Evolutionary conservation across 106 monocot genomes (phyloP).

Genomic region (Dendrobium huoshanense): DNA sequence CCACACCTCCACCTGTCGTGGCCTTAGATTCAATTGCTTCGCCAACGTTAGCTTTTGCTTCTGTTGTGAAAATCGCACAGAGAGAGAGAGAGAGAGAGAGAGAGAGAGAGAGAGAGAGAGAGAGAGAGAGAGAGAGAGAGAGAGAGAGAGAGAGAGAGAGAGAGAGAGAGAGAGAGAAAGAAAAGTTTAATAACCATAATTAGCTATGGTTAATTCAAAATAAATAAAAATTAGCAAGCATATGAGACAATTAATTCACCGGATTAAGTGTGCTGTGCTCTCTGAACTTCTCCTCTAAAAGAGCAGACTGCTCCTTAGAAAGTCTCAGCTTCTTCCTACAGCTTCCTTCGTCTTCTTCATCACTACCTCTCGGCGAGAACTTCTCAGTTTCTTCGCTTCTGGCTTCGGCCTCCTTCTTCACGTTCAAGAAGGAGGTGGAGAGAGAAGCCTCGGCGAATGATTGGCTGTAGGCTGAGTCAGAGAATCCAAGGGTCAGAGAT

Average conservation of each 20-base stretch:
- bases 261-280: conserved; percentile 38
- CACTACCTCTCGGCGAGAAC: not conserved
- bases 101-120: not conserved
- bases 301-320: conserved; percentile 30
- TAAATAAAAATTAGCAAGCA: not conserved
- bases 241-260: not conserved
- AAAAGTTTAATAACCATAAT: not conserved
- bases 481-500: conserved; percentile 6
- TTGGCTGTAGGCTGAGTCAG: not conserved
- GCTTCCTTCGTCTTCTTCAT: conserved; percentile 17
- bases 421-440: not conserved
- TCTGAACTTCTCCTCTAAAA: conserved; percentile 30
- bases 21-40: conserved; percentile 16
- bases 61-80: conserved; percentile 7
- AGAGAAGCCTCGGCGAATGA: conserved; percentile 2
- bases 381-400: conserved; percentile 10
- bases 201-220: no score
- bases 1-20: conserved; percentile 23
- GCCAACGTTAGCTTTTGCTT: conserved; percentile 30
- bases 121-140: not conserved
- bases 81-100: not conserved
- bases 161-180: no score
- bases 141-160: not conserved
- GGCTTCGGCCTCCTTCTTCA: conserved; percentile 14
- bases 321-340: conserved; percentile 40